Base-by-base conservation (phyloP, 768 basidiomycete species). In the Podaxis sp. region DNA sequence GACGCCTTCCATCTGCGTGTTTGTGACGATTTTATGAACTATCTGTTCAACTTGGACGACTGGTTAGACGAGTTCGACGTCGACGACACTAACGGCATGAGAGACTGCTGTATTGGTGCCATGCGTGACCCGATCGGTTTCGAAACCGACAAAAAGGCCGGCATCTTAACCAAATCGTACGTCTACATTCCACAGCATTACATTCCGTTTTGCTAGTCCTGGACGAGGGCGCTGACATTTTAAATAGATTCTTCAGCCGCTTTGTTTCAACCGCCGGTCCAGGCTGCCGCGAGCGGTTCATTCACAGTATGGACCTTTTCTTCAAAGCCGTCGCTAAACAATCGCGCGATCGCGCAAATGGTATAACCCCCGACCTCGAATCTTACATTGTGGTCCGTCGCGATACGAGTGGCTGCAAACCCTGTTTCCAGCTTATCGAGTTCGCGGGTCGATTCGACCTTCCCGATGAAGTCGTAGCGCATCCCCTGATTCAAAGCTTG, bases 391-490 rank as follows among this genome's bases (percentile, higher is more conserved):
- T 82, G 49, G 75, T 88, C 47, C 85, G 91, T 24, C 82, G 91
- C 41, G 87, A 57, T 59, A 66, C 65, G 47, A 46, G 52, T 73
- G 82, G 81, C 0, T 91, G 89, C 72, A 90, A 90, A 72, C 83
- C 88, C 11, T 87, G 86, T 71, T 92, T 85, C 83, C 89, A 82
- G 24, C 77, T 91, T 37, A 86, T 91, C 57, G 89, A 92, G 78
- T 91, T 88, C 69, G 86, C 84, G 53, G 78, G 86, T 60, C 80
- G 84, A 66, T 83, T 92, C 61, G 83, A 88, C 65, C 79, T 92
- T 33, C 91, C 91, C 2, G 86, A 90, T 66, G 81, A 77, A 62
- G 88, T 91, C 36, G 83, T 86, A 71, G 81, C 86, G 11, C 82
- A 91, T 70, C 86, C 86, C 1, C 68, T 83, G 55, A 80, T 93